A percentile compares a stretch with the other conserved stretches of the same genome.
These are phyloP conservation scores for Boechera retrofracta DNA, from an alignment of 345 rosid species.

Conservation along the genomic window DNA sequence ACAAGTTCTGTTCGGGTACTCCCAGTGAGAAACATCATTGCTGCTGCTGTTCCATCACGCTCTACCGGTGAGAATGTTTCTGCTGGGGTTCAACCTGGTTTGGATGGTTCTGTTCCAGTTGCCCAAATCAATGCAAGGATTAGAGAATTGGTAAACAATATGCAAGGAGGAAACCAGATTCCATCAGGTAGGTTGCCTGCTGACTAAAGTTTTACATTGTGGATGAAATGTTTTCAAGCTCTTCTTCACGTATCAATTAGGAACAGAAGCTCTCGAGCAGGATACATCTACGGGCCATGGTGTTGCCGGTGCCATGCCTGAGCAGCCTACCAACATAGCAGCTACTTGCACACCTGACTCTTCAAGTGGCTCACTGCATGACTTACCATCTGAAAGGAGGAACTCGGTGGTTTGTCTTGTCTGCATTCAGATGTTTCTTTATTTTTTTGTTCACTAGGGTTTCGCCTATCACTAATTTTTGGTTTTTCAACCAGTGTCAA, in stretches of 20 bases:
- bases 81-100: slow-evolving; percentile 49
- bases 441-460: slow-evolving; percentile 1
- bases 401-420: slow-evolving; percentile 54
- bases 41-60: slow-evolving; percentile 55
- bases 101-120: slow-evolving; percentile 23
- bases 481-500: slow-evolving; percentile 46
- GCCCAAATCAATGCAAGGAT: slow-evolving; percentile 57
- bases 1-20: slow-evolving; percentile 49
- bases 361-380: slow-evolving; percentile 41
- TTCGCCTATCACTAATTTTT: slow-evolving; percentile 13
- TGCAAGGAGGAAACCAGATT: slow-evolving; percentile 58
- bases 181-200: slow-evolving; percentile 54
- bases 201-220: slow-evolving; percentile 13
- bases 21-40: slow-evolving; percentile 57
- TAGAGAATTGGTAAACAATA: slow-evolving; percentile 52
- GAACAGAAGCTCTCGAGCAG: slow-evolving; percentile 36
- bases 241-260: slow-evolving; percentile 43
- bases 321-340: slow-evolving; percentile 44
- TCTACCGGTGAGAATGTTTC: slow-evolving; percentile 50
- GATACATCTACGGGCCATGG: slow-evolving; percentile 41
- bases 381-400: slow-evolving; percentile 45
- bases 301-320: slow-evolving; percentile 31
- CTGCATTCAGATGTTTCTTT: neutral
- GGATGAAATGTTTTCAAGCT: slow-evolving; percentile 28
- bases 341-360: slow-evolving; percentile 46